Conservation (phyloP, 352 stramenopile genomes). For the Thraustotheca clavata region DNA sequence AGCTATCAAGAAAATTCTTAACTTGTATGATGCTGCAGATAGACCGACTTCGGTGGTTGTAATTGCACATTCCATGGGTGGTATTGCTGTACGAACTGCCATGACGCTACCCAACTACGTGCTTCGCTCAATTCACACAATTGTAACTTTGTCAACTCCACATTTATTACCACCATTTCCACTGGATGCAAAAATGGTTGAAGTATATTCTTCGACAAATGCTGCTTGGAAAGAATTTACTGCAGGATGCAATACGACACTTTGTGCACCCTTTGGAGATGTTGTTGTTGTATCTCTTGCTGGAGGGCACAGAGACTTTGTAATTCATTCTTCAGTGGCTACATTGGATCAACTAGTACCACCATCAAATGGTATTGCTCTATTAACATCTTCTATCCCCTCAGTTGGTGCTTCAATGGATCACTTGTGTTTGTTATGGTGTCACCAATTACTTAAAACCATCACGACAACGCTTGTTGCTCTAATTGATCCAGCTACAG, state of each 20-base stretch:
- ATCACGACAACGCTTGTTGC: constrained; percentile 54
- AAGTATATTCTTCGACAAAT: constrained; percentile 36
- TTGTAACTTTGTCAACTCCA: constrained; percentile 60
- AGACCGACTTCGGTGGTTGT: constrained; percentile 56
- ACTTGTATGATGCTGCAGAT: constrained; percentile 37
- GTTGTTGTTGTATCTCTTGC: constrained; percentile 58
- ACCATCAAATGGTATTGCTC: constrained; percentile 30
- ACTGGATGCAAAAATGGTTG: constrained; percentile 57
- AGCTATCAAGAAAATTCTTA: constrained; percentile 56
- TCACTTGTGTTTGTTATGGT: constrained; percentile 80
- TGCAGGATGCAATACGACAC: not conserved
- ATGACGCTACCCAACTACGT: constrained; percentile 68
- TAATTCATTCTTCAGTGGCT: constrained; percentile 50
- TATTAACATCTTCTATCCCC: constrained; percentile 52
- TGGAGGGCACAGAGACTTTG: constrained; percentile 70
- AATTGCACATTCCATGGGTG: constrained; percentile 81
- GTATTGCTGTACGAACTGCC: constrained; percentile 53
- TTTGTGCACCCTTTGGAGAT: not conserved
- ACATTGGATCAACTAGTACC: constrained; percentile 30
- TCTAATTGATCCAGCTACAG: constrained; percentile 42
- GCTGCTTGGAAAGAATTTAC: not conserved
- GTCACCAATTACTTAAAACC: constrained; percentile 61
- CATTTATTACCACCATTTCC: constrained; percentile 45
- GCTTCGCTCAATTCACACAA: constrained; percentile 59
- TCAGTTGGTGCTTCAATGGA: constrained; percentile 57